Evolutionary conservation across 768 basidiomycete species (phyloP).

Genomic region (Boletus rufocinnamomeus): DNA sequence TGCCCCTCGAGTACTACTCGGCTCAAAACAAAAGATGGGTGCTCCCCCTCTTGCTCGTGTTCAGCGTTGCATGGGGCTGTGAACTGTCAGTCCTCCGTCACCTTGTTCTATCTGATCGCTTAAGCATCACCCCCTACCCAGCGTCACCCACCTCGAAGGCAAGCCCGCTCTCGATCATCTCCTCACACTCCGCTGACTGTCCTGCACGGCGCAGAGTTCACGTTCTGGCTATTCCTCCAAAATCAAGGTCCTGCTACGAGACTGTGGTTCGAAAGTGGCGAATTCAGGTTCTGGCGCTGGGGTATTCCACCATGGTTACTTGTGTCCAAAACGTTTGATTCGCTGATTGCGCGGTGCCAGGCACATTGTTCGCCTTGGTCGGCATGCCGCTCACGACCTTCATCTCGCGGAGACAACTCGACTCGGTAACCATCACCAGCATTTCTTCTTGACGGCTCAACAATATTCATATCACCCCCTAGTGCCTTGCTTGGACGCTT

Average conservation of each 20-base stretch:
- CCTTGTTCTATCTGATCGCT: conserved; percentile 1
- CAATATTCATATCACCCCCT: conserved; percentile 13
- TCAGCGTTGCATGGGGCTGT: conserved; percentile 74
- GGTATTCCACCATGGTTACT: conserved; percentile 41
- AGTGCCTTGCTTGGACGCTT: conserved; percentile 79
- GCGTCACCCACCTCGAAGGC: conserved; percentile 85
- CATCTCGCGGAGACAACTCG: conserved; percentile 56
- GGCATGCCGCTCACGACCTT: conserved; percentile 75
- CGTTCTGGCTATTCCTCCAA: conserved; percentile 83
- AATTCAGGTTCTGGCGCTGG: conserved; percentile 71
- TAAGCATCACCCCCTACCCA: conserved; percentile 27
- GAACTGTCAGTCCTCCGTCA: conserved; percentile 55
- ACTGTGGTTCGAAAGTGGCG: conserved; percentile 80
- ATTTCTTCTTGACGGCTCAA: conserved; percentile 1
- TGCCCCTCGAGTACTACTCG: conserved; percentile 56
- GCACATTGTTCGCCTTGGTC: conserved; percentile 61
- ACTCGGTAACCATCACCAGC: conserved; percentile 44
- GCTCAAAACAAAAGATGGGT: conserved; percentile 51
- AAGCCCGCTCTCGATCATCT: conserved; percentile 7
- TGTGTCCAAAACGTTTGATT: conserved; percentile 2
- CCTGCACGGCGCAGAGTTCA: conserved; percentile 50
- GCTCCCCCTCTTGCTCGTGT: conserved; percentile 67
- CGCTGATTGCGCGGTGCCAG: conserved; percentile 37
- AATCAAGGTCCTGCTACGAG: conserved; percentile 72
- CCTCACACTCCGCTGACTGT: conserved; percentile 7